A percentile compares a stretch with the other conserved stretches of the same genome.
Evolutionary conservation across 352 stramenopile genomes (phyloP).

Genomic region (Globisporangium polare): DNA sequence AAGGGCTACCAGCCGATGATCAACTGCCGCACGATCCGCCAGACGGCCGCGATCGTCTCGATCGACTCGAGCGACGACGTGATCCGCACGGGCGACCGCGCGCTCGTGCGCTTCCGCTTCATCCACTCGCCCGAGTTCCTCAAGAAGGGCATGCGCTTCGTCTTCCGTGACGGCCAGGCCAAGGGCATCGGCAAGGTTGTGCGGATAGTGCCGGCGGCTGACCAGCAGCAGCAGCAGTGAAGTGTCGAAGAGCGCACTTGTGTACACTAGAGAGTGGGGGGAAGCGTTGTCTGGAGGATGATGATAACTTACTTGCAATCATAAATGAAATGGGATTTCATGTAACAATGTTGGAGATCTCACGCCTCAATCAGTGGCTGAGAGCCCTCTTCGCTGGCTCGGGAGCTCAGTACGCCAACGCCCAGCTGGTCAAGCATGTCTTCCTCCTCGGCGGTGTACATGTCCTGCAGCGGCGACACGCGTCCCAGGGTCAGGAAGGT

Average conservation of each 20-base stretch:
- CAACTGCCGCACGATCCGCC: constrained; percentile 90
- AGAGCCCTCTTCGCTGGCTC: not conserved
- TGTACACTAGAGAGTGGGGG: constrained; percentile 14
- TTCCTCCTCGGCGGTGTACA: constrained; percentile 77
- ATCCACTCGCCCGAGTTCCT: constrained; percentile 94
- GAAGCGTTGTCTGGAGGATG: not conserved
- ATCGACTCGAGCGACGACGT: constrained; percentile 81
- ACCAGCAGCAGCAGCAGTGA: constrained; percentile 9
- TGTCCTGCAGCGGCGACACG: constrained; percentile 61
- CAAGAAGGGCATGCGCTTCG: constrained; percentile 94
- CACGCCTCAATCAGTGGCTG: not conserved
- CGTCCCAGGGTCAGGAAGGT: constrained; percentile 50
- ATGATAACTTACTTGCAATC: constrained; percentile 2
- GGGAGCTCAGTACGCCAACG: constrained; percentile 19
- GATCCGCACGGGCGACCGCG: constrained; percentile 89
- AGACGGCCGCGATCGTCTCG: constrained; percentile 87
- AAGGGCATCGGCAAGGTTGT: constrained; percentile 95
- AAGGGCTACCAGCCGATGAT: constrained; percentile 94
- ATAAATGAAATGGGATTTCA: not conserved
- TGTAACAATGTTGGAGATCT: not conserved
- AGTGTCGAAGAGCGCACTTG: not conserved
- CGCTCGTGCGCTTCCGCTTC: constrained; percentile 88
- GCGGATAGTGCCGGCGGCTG: constrained; percentile 45
- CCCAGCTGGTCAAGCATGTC: constrained; percentile 59
- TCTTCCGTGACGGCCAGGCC: constrained; percentile 97